A percentile compares a stretch with the other conserved stretches of the same genome.
Conservation (phyloP, 768 basidiomycete genomes). For the Xerocomellus amylosporus region DNA sequence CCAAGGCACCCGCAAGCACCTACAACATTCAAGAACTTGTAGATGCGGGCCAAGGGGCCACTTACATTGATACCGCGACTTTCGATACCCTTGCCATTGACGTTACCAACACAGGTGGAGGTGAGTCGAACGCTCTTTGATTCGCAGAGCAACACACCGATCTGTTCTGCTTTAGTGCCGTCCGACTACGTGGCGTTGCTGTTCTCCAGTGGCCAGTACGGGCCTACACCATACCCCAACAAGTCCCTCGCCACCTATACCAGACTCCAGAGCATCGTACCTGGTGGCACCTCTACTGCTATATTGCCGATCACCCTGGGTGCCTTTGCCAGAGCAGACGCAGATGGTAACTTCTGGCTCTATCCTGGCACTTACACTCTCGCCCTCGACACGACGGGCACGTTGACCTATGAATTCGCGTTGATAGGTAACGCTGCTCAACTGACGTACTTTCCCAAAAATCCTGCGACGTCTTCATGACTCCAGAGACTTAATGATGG, state of each 20-base stretch:
- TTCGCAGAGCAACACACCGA: not conserved
- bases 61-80: conserved; percentile 39
- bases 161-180: conserved; percentile 20
- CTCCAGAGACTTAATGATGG: not conserved
- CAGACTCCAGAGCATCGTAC: conserved; percentile 36
- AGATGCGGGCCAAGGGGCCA: conserved; percentile 15
- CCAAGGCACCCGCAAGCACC: conserved; percentile 28
- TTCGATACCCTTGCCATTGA: conserved; percentile 50
- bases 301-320: conserved; percentile 45
- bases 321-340: conserved; percentile 48
- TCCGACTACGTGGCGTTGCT: conserved; percentile 58
- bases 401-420: conserved; percentile 41
- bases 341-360: conserved; percentile 43
- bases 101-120: conserved; percentile 47
- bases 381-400: conserved; percentile 41
- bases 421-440: conserved; percentile 42
- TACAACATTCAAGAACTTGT: conserved; percentile 45
- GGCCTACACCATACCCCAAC: conserved; percentile 50
- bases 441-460: conserved; percentile 42
- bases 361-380: conserved; percentile 43
- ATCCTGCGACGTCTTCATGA: conserved; percentile 2
- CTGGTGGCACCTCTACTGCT: conserved; percentile 32
- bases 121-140: not conserved
- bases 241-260: conserved; percentile 51
- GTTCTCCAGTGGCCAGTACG: conserved; percentile 47